Evolutionary conservation across 1,284 basidiomycete species (phyloP).

Genomic region (Irpex lacteus): DNA sequence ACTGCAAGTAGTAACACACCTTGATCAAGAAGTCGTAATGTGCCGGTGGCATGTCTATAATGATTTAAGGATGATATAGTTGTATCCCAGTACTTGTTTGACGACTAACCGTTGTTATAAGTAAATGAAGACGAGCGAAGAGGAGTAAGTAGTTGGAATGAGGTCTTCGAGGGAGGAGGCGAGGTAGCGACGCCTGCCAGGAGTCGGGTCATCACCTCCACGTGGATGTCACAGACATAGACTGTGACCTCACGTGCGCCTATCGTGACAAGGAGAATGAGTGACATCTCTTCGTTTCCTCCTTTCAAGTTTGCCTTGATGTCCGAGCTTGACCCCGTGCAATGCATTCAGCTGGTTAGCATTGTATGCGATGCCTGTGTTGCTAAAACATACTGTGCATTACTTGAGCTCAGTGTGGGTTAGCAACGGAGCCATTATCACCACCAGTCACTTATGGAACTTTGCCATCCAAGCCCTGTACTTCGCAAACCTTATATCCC

Average conservation of each 20-base stretch:
- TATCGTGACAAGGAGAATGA: too few species aligned
- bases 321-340: too few species aligned
- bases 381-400: too few species aligned
- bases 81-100: neutral
- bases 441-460: too few species aligned
- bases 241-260: neutral
- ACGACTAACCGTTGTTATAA: slow-evolving; percentile 13
- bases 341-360: too few species aligned
- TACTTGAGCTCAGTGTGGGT: too few species aligned
- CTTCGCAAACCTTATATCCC: too few species aligned
- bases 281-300: too few species aligned
- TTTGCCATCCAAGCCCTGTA: too few species aligned
- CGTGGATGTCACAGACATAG: neutral
- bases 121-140: neutral
- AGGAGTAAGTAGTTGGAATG: neutral
- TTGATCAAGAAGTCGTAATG: slow-evolving; percentile 95
- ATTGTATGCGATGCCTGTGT: too few species aligned
- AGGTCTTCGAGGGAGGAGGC: slow-evolving; percentile 3
- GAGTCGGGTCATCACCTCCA: neutral
- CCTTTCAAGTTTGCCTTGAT: too few species aligned
- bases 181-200: neutral
- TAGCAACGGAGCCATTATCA: too few species aligned
- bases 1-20: slow-evolving; percentile 34
- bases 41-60: slow-evolving; percentile 68
- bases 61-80: neutral